Base-by-base conservation (phyloP, 352 stramenopile genomes). In the Phytophthora aleatoria region DNA sequence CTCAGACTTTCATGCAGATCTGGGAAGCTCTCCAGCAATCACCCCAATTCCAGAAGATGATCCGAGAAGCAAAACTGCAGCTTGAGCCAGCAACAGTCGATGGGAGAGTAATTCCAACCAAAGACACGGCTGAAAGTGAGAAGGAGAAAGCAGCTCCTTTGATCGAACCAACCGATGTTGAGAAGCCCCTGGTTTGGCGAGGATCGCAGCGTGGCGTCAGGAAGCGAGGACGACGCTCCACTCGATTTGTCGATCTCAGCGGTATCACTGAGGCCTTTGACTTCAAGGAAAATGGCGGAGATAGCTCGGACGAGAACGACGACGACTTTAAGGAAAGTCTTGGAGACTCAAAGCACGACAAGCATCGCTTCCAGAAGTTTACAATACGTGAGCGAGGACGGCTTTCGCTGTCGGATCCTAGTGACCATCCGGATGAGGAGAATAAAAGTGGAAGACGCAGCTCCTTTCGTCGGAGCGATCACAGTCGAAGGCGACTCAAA, bases 231-330 rank as follows among this genome's bases (percentile, higher is more conserved):
- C 66, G 66, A 2, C 45, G 55, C 4, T 69, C 64, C 16, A 72
- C 63, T 13, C 71, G 76, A 30, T 75, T 85, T 30, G 69, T 88
- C 5, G 78, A 88, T 41, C 50, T 90, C 10, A 76, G 69, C 15
- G 74, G 74, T 1, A 76, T 91, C 30, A 81, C 69, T 0, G 75
- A 83, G n/a, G 79, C 62, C 0, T 89, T 82, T 53, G 79, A 90
- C 33, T 61, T 70, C 12, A 68, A 77, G 16, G 65, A 74, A 47
- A 43, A 67, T 24, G 49, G 28, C 12, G 60, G 44, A 3, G 65
- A 50, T 35, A 61, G 51, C 12, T 71, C 55, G 2, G 72, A 74
- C 5, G 70, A 68, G 3, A 43, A 66, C 1, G 63, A 65, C 2
- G 48, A 56, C 3, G 47, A 67, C 1, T 11, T 56, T 0, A 56